Evolutionary conservation across 805 yeast species (phyloP).

Genomic region (Myxozyma neglecta): DNA sequence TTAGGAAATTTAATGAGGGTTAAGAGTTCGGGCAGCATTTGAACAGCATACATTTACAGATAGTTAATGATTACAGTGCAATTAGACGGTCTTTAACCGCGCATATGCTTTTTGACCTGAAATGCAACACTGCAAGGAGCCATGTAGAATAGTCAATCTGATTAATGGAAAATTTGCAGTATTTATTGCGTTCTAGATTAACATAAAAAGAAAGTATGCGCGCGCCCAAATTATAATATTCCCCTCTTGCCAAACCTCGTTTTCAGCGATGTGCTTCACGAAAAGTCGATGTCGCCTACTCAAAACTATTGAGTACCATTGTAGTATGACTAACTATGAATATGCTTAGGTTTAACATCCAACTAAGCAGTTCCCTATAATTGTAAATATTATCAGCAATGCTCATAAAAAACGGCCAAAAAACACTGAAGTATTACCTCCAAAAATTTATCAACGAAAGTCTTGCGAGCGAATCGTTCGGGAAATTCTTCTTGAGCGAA

Average conservation of each 20-base stretch:
- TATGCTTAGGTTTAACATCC: no score
- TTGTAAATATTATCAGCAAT: neutral
- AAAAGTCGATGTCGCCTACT: neutral
- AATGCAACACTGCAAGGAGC: no score
- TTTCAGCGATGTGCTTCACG: neutral
- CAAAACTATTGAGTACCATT: neutral
- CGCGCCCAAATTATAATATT: conserved; percentile 1
- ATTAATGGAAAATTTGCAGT: no score
- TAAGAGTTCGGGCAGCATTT: neutral
- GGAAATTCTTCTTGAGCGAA: conserved; percentile 66
- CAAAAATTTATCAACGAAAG: conserved; percentile 71
- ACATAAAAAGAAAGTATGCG: neutral
- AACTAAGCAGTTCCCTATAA: conserved; percentile 26
- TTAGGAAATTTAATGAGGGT: neutral
- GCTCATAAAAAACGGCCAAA: no score
- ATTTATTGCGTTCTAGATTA: neutral
- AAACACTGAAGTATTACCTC: conserved; percentile 49
- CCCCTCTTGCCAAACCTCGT: neutral
- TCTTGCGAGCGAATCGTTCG: conserved; percentile 55
- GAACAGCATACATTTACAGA: neutral
- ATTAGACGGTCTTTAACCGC: neutral
- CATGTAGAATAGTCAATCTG: no score
- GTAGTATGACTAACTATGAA: no score
- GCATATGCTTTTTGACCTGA: no score
- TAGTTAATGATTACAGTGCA: neutral